A percentile compares a stretch with the other conserved stretches of the same genome.
These are phyloP conservation scores for Emergomyces pasteurianus DNA, from an alignment of 2,329 filamentous ascomycete species.

Conservation along the genomic window DNA sequence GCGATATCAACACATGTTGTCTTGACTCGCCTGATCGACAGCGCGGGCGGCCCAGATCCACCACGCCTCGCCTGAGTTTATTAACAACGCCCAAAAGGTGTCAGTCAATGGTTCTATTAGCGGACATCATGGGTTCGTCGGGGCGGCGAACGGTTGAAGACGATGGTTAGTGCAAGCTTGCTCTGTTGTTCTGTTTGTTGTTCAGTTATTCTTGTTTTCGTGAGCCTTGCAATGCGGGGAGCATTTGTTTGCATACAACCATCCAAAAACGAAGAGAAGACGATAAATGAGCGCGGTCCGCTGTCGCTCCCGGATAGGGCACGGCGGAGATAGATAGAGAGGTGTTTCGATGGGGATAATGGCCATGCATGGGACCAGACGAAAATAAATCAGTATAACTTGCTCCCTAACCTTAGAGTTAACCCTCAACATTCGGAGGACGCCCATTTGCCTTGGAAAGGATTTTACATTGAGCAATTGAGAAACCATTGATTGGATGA, in stretches of 20 bases:
- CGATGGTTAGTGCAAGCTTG: slow-evolving; percentile 26
- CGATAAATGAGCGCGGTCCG: not conserved
- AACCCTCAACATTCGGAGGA: not conserved
- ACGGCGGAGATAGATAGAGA: no score
- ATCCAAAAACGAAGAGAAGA: not conserved
- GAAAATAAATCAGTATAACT: not conserved
- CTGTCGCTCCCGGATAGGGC: not conserved
- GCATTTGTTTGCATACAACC: not conserved
- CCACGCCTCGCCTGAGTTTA: not conserved
- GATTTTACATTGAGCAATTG: not conserved
- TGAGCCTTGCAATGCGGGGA: not conserved
- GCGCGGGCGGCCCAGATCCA: slow-evolving; percentile 1
- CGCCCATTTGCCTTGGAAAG: not conserved
- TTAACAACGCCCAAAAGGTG: not conserved
- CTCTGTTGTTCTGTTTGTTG: slow-evolving; percentile 1
- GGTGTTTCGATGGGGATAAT: not conserved
- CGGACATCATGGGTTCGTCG: slow-evolving; percentile 18
- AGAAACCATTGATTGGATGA: not conserved
- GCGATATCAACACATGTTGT: not conserved
- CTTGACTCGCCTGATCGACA: not conserved
- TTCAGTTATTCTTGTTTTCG: not conserved
- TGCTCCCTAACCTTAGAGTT: not conserved
- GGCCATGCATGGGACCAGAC: not conserved
- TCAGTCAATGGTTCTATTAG: not conserved
- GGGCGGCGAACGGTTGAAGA: slow-evolving; percentile 24